phyloP scores from a whole-genome alignment of 495 filamentous ascomycete species.

The Aspergillus funiculosus region DNA sequence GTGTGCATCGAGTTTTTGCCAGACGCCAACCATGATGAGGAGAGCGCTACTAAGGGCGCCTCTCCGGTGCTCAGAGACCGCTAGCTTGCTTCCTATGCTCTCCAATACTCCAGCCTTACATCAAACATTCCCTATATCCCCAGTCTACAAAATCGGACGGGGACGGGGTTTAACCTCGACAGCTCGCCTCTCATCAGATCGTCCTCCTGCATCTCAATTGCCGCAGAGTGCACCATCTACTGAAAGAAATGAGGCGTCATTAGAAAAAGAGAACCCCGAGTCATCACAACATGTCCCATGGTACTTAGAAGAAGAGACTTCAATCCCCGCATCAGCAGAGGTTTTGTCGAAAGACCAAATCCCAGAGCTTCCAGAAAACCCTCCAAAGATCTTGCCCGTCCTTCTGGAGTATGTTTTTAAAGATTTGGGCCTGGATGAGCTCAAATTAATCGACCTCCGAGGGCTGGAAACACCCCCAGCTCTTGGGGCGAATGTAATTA shows the following conservation, averaged over 20 bases:
- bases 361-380: constrained; percentile 65
- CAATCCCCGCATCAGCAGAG: constrained; percentile 41
- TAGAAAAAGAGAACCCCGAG: constrained; percentile 6
- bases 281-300: constrained; percentile 54
- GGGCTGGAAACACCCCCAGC: constrained; percentile 78
- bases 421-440: constrained; percentile 74
- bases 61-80: background rate
- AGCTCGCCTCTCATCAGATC: constrained; percentile 1
- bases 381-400: constrained; percentile 65
- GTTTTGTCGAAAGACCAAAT: constrained; percentile 58
- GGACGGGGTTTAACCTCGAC: constrained; percentile 10
- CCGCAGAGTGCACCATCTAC: constrained; percentile 21
- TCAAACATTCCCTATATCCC: constrained; percentile 3
- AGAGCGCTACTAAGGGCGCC: constrained; percentile 5
- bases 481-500: constrained; percentile 79
- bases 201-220: background rate
- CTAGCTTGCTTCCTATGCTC: background rate
- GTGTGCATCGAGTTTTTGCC: no score
- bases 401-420: constrained; percentile 74
- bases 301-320: constrained; percentile 73
- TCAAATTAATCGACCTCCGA: constrained; percentile 76
- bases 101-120: constrained; percentile 6
- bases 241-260: constrained; percentile 4
- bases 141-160: constrained; percentile 15
- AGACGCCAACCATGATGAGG: constrained; percentile 2